Evolutionary conservation across 2,329 filamentous ascomycete genomes (phyloP).

Genomic region (Pyricularia grisea): DNA sequence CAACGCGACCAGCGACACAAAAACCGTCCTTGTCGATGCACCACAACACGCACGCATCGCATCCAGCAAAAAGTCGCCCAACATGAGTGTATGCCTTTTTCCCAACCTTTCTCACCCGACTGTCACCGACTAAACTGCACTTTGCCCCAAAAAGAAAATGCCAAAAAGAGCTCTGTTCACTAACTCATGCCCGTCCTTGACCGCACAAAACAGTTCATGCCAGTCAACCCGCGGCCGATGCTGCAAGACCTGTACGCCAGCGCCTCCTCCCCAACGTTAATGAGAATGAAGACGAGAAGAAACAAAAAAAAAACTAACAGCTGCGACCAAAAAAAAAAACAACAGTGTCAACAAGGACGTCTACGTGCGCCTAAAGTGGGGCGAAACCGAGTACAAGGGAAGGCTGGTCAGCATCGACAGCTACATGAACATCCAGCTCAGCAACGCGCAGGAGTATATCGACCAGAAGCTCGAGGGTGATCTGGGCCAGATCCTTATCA

Average conservation of each 20-base stretch:
- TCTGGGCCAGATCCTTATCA: slow-evolving; percentile 82
- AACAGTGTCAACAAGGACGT: slow-evolving; percentile 79
- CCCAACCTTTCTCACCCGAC: background rate
- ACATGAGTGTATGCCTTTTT: background rate
- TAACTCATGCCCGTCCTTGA: background rate
- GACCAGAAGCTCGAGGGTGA: slow-evolving; percentile 76
- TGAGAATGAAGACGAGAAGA: background rate
- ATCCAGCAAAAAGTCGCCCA: background rate
- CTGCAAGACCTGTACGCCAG: slow-evolving; percentile 73
- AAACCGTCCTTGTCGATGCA: background rate
- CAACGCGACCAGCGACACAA: background rate
- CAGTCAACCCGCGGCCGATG: slow-evolving; percentile 93
- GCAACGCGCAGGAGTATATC: slow-evolving; percentile 85
- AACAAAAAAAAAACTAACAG: background rate
- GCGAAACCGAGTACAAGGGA: slow-evolving; percentile 94
- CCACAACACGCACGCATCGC: background rate
- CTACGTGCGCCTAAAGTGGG: slow-evolving; percentile 93
- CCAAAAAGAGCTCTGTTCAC: background rate
- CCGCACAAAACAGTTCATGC: slow-evolving; percentile 51
- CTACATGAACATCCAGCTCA: slow-evolving; percentile 98
- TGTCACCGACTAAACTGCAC: too few relatives aligned
- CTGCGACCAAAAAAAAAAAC: background rate
- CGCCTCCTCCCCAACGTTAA: background rate
- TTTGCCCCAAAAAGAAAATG: too few relatives aligned
- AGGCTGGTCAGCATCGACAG: slow-evolving; percentile 81